Percentiles rank a stretch among this genome's conserved stretches.
Evolutionary conservation across 2,329 filamentous ascomycete genomes (phyloP).

Genomic region (Exophiala lecanii-corni): DNA sequence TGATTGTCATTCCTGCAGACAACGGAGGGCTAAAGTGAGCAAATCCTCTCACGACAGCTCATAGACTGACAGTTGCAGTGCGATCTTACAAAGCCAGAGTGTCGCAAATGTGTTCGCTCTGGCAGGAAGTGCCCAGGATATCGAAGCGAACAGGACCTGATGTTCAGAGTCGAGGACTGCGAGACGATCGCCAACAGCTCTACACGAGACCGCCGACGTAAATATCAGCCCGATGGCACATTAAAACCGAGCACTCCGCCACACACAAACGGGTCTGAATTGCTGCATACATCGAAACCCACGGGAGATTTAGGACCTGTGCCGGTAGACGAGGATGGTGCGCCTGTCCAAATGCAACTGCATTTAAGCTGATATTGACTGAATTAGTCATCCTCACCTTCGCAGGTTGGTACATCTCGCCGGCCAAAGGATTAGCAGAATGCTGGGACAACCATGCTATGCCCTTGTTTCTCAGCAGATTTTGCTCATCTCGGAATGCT

Average conservation of each 20-base stretch:
- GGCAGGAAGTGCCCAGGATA: constrained; percentile 30
- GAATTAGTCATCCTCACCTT: too few relatives aligned
- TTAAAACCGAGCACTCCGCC: too few relatives aligned
- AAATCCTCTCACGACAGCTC: not conserved
- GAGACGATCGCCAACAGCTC: constrained; percentile 8
- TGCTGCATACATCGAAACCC: too few relatives aligned
- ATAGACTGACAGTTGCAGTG: constrained; percentile 12
- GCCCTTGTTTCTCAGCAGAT: constrained; percentile 11
- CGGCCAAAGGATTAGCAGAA: constrained; percentile 6
- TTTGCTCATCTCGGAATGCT: constrained; percentile 1
- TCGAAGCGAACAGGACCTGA: constrained; percentile 31
- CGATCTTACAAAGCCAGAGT: constrained; percentile 20
- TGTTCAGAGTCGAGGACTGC: constrained; percentile 30
- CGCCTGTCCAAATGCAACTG: too few relatives aligned
- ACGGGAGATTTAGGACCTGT: too few relatives aligned
- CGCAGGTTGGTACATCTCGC: too few relatives aligned
- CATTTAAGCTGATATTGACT: too few relatives aligned
- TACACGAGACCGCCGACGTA: constrained; percentile 14
- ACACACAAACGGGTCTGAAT: too few relatives aligned
- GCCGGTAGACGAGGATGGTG: too few relatives aligned
- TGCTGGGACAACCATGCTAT: constrained; percentile 11
- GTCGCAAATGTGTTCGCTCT: constrained; percentile 25
- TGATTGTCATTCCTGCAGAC: constrained; percentile 21
- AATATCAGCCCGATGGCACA: too few relatives aligned
- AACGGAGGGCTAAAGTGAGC: constrained; percentile 21